Evolutionary conservation across 1,139 yeast genomes (phyloP).

Genomic region (Pichia sp.): DNA sequence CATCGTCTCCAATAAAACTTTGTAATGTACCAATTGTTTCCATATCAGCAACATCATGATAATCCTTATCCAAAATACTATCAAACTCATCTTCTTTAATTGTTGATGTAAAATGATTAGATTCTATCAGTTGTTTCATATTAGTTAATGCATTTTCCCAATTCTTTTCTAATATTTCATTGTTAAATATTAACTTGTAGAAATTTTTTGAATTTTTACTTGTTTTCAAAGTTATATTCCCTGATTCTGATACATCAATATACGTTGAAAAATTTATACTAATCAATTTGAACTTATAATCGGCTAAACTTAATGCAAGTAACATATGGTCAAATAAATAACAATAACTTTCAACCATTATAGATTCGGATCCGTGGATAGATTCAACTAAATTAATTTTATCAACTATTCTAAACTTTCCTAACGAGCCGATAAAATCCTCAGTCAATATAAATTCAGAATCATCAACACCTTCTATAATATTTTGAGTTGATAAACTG

Average conservation of each 20-base stretch:
- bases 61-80: constrained; percentile 4
- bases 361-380: not conserved
- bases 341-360: constrained; percentile 24
- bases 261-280: constrained; percentile 14
- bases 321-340: constrained; percentile 29
- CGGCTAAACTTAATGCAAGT: constrained; percentile 14
- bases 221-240: constrained; percentile 15
- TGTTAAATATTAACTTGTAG: constrained; percentile 16
- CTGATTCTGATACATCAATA: constrained; percentile 18
- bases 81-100: constrained; percentile 24
- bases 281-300: constrained; percentile 10
- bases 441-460: constrained; percentile 14
- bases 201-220: constrained; percentile 18
- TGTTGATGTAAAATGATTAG: constrained; percentile 29
- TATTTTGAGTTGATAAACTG: constrained; percentile 15
- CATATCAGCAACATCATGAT: not conserved
- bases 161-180: constrained; percentile 28
- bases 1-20: constrained; percentile 12
- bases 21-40: constrained; percentile 8
- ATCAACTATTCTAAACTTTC: constrained; percentile 33
- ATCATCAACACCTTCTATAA: constrained; percentile 10
- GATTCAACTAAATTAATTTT: constrained; percentile 6
- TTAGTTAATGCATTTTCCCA: constrained; percentile 35
- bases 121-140: constrained; percentile 27
- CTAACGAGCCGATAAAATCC: constrained; percentile 27